Base-by-base conservation (phyloP, 2,329 filamentous ascomycete genomes). In the Neopestalotiopsis rosae region DNA sequence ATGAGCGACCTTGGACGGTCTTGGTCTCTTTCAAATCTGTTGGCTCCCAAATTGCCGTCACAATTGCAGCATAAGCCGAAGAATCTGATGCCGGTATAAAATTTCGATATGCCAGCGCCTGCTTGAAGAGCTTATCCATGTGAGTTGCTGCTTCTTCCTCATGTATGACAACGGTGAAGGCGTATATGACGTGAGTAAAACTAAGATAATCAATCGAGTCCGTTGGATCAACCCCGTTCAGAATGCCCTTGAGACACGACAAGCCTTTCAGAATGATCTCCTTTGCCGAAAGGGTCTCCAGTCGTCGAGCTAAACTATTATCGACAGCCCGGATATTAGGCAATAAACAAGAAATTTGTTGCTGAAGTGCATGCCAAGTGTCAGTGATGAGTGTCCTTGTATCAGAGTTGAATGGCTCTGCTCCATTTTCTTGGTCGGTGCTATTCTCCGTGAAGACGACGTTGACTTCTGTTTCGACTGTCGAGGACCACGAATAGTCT, bases 111-210 rank as follows among this genome's bases (percentile, higher is more conserved):
- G 78, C 75, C 24, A 86, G 73, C 7, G 84, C 82, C 73, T 87
- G 86, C 1, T 76, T 73, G 71, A 87, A 89, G 7, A 88, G 76
- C 17, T 80, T 75, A 17, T 74, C 77, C 30, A 79, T 81, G 63
- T 79, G 80, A 7, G 68, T 69, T 12, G 73, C 63, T 5, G 82
- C 76, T 38, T 82, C 80, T 65, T 82, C 79, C 72, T 82, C 83
- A 67, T 86, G 80, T 5, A 86, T 73, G 14, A 85, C 79, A 10
- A 87, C 71, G 4, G 83, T 86, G 49, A 88, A 80, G 13, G 85
- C 83, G 71, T 87, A 88, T 30, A 85, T 78, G 24, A 88, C 71
- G 67, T 89, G 86, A 40, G 87, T 74, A 69, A 88, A 84, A 73
- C 85, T 88, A 1, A 89, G 73, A 2, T 82, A 80, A 34, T 85